Conservation (phyloP, 2,329 filamentous ascomycete species). For the Penicillium sp. region DNA sequence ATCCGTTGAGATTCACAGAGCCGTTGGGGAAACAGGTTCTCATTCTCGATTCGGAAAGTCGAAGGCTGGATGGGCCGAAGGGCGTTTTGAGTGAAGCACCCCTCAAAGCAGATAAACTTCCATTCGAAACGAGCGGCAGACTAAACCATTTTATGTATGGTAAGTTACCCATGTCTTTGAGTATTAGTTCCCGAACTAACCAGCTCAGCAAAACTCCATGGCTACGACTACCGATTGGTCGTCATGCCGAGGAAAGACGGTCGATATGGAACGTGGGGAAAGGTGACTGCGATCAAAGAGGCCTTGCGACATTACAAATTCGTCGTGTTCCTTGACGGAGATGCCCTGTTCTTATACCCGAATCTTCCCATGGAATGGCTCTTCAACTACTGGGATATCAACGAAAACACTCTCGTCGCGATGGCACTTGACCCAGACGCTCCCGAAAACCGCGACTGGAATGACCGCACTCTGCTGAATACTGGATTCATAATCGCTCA, state of each 20-base stretch:
- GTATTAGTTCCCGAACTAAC: background rate
- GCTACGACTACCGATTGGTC: constrained; percentile 27
- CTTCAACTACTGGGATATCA: constrained; percentile 51
- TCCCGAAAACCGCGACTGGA: constrained; percentile 40
- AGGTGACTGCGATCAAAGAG: constrained; percentile 43
- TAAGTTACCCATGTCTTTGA: constrained; percentile 11
- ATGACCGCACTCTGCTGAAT: constrained; percentile 40
- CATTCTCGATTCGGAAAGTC: constrained; percentile 20
- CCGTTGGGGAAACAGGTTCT: constrained; percentile 14
- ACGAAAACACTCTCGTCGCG: constrained; percentile 44
- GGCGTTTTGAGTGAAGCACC: constrained; percentile 14
- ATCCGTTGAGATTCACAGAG: constrained; percentile 6
- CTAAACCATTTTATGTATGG: constrained; percentile 46
- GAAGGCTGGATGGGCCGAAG: constrained; percentile 10
- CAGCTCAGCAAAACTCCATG: constrained; percentile 3
- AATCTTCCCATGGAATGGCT: constrained; percentile 53
- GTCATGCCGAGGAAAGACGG: constrained; percentile 53
- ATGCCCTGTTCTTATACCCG: constrained; percentile 46
- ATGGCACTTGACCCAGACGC: constrained; percentile 51
- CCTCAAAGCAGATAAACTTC: constrained; percentile 1
- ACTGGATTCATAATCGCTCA: constrained; percentile 50
- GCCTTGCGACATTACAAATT: constrained; percentile 45
- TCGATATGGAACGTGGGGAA: constrained; percentile 51
- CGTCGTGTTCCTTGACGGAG: constrained; percentile 50
- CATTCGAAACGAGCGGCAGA: constrained; percentile 23